Percentiles rank a stretch among this genome's conserved stretches.
These are phyloP conservation scores for Debaryomyces singareniensis DNA, from an alignment of 1,139 yeast species.

Conservation along the genomic window DNA sequence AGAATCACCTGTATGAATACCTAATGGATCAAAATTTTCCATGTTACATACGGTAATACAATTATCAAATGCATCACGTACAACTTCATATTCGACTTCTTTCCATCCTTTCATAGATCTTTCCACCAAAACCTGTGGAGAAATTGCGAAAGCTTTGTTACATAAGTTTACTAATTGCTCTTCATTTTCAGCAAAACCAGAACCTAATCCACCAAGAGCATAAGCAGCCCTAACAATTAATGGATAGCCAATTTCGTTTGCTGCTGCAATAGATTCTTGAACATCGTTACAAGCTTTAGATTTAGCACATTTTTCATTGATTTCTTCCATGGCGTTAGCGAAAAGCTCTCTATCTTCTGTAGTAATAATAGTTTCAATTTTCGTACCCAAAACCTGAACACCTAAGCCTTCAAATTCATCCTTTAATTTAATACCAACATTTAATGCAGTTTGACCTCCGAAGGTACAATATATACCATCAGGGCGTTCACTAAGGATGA, in stretches of 20 bases:
- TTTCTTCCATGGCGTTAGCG: constrained; percentile 91
- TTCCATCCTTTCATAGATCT: constrained; percentile 99
- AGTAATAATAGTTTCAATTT: constrained; percentile 89
- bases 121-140: constrained; percentile 95
- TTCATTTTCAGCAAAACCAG: constrained; percentile 94
- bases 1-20: constrained; percentile 98
- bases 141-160: constrained; percentile 87
- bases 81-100: constrained; percentile 98
- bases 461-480: constrained; percentile 96
- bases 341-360: constrained; percentile 97
- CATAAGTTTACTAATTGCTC: constrained; percentile 78
- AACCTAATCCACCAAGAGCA: constrained; percentile 97
- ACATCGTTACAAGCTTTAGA: constrained; percentile 79
- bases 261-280: constrained; percentile 80
- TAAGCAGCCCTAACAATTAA: constrained; percentile 96
- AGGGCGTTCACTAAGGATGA: constrained; percentile 89
- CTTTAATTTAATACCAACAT: constrained; percentile 91
- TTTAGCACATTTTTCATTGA: constrained; percentile 89
- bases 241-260: constrained; percentile 85
- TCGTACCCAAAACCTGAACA: constrained; percentile 94
- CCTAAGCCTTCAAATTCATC: constrained; percentile 91
- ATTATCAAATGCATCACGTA: constrained; percentile 94
- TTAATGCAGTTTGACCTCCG: constrained; percentile 97
- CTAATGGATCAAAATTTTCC: constrained; percentile 98
- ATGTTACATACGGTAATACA: constrained; percentile 98